Evolutionary conservation across 1,139 yeast genomes (phyloP).

Genomic region (Yamadazyma sp.): DNA sequence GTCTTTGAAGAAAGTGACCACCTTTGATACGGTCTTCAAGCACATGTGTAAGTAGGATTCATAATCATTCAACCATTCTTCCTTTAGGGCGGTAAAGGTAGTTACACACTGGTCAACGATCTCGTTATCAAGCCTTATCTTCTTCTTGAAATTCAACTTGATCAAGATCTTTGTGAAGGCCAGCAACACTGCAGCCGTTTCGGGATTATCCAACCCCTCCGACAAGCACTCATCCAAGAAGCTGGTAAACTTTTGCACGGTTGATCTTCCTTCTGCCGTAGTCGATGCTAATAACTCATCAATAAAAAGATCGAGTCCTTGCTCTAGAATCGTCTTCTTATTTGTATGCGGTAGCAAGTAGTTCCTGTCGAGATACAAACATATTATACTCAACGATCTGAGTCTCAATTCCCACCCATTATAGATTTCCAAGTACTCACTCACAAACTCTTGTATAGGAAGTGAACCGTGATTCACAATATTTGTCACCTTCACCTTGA

Average conservation of each 20-base stretch:
- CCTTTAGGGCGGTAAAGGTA: conserved; percentile 19
- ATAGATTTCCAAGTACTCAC: conserved; percentile 19
- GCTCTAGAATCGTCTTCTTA: conserved; percentile 25
- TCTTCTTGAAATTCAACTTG: conserved; percentile 22
- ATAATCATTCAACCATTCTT: conserved; percentile 18
- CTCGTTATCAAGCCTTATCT: conserved; percentile 18
- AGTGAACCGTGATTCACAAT: conserved; percentile 3
- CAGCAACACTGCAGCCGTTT: conserved; percentile 11
- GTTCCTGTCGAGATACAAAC: conserved; percentile 35
- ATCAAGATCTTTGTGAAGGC: conserved; percentile 21
- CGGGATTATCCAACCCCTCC: conserved; percentile 9
- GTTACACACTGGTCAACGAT: conserved; percentile 18
- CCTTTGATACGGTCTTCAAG: conserved; percentile 18
- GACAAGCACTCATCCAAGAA: conserved; percentile 10
- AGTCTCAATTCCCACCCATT: conserved; percentile 28
- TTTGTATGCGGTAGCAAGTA: conserved; percentile 34
- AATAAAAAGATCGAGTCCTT: conserved; percentile 23
- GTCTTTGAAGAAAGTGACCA: conserved; percentile 20
- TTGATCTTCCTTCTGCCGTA: conserved; percentile 3
- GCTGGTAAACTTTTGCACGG: conserved; percentile 10
- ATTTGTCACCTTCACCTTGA: conserved; percentile 8
- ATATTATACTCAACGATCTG: conserved; percentile 27
- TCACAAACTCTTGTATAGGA: conserved; percentile 7
- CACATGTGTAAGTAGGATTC: conserved; percentile 21
- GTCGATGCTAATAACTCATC: conserved; percentile 17